Base-by-base conservation (phyloP, 805 yeast genomes). In the Tetrapisispora fleetii region DNA sequence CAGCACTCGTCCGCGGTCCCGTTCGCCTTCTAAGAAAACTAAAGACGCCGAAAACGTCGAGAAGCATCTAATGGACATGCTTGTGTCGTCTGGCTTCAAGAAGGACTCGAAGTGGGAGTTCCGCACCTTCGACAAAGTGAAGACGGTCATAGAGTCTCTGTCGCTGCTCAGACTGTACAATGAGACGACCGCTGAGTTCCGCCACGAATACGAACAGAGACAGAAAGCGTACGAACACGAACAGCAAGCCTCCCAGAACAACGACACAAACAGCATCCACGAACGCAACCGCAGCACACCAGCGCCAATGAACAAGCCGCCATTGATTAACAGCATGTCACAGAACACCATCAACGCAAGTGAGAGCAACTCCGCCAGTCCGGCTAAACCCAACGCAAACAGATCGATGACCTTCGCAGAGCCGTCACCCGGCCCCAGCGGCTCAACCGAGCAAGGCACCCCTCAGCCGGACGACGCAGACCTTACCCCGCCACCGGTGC, bases 1-100 rank as follows among this genome's bases (percentile, higher is more conserved):
- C 10, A 37, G 32, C 19, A 22, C 19, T n/a, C 35, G 35, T 24
- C 22, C 35, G 5, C 16, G 30, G 2, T 32, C 38, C 7, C 30
- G 35, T n/a, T 39, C 33, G 3, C 43, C 43, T 17, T 13, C 11
- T 3, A 47, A 48, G 21, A 93, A 55, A 70, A 70, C 70, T 24
- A 27, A 41, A 7, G 44, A 32, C 4, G 64, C 83, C 50, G 88
- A 86, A 7, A 81, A 95, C n/a, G 97, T 98, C 1, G 98, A 91
- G 64, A 89, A 83, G 64, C 96, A 90, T 65, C 73, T 91, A 41
- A 75, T 86, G 66, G 96, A 88, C 50, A 91, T 91, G 98, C 74
- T 91, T 46, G 86, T 96, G 57, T 75, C 90, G 0, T 81, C 93
- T 0, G 98, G 98, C 1, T 85, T 88, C 55, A 65, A 71, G 7